Base-by-base conservation (phyloP, 2,329 filamentous ascomycete species). In the Fusarium annulatum region DNA sequence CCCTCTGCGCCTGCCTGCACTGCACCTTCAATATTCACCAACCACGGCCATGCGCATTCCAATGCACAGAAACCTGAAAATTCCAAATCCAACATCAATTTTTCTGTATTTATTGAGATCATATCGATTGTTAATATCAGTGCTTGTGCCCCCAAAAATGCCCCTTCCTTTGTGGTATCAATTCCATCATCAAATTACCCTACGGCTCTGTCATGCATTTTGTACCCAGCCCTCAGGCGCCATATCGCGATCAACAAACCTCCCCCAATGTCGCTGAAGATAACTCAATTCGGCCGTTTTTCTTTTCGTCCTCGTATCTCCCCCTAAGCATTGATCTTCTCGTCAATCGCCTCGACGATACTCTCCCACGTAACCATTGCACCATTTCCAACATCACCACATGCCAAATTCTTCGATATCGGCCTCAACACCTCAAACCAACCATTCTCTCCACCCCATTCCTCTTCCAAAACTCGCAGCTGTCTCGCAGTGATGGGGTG, bases 281-380 rank as follows among this genome's bases (percentile, higher is more conserved):
- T 12, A 28, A 16, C 5, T 0, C 2, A n/a, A 3, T 19, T 1
- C 16, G 1, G 1, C 4, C 5, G 1, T 7, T n/a, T 14, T 23
- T 14, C n/a, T 64, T 28, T 36, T 9, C 2, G 2, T 18, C 2
- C 7, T 33, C 16, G 1, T 8, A 2, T 23, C 3, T 9, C 18
- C 16, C 18, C 7, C 14, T 36, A 64, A 9, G 16, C 33, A 1
- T 73, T 79, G n/a, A 91, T 75, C 64, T 85, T 81, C 15, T 86
- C 79, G 79, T 93, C 89, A 58, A 95, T 88, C 3, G 88, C 84
- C 15, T 80, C 80, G 15, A 96, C 93, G 80, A 97, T 93, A 65
- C 92, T 88, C 65, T 85, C 88, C 93, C 94, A 97, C 59, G 94
- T 90, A 79, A 88, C 89, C 95, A 97, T 97, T 3, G 90, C 95